Percentiles rank a stretch among this genome's conserved stretches.
Conservation (phyloP, 73 alveolate genomes). For the Paramecium pentaurelia region DNA sequence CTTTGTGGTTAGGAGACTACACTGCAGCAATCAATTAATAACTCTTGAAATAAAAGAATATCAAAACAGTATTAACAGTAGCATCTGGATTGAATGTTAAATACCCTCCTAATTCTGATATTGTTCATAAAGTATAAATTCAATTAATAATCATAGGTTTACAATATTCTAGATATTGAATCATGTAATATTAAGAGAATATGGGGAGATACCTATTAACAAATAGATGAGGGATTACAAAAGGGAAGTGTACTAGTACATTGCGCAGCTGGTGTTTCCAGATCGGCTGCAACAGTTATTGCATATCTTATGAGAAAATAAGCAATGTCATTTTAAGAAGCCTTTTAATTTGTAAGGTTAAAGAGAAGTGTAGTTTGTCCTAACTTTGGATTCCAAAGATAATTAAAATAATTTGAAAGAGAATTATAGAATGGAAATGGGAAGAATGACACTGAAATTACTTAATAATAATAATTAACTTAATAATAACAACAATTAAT, state of each 20-base stretch:
- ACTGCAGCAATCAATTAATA: slow-evolving; percentile 63
- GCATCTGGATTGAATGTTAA: slow-evolving; percentile 55
- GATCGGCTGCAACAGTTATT: slow-evolving; percentile 67
- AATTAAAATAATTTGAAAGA: slow-evolving; percentile 54
- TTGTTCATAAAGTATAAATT: slow-evolving; percentile 38
- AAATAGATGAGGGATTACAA: not conserved
- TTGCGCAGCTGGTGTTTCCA: slow-evolving; percentile 76
- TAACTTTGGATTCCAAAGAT: slow-evolving; percentile 62
- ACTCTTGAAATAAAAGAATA: slow-evolving; percentile 35
- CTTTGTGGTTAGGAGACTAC: slow-evolving; percentile 63
- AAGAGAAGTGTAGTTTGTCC: slow-evolving; percentile 64
- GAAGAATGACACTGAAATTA: not conserved
- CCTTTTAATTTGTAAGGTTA: slow-evolving; percentile 49
- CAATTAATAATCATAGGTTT: not conserved
- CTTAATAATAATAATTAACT: not conserved
- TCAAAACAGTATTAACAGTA: slow-evolving; percentile 56
- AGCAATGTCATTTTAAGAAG: slow-evolving; percentile 48
- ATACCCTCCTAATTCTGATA: slow-evolving; percentile 38
- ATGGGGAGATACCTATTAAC: slow-evolving; percentile 1
- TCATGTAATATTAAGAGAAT: slow-evolving; percentile 30
- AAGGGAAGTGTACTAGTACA: slow-evolving; percentile 66
- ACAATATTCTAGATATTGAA: slow-evolving; percentile 46
- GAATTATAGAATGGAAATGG: not conserved
- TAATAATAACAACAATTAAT: not conserved
- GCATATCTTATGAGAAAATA: slow-evolving; percentile 66